Evolutionary conservation across 805 yeast genomes (phyloP), one percentile per base, ranked within the genome.

Genomic region (Dipodascopsis uninucleata): DNA sequence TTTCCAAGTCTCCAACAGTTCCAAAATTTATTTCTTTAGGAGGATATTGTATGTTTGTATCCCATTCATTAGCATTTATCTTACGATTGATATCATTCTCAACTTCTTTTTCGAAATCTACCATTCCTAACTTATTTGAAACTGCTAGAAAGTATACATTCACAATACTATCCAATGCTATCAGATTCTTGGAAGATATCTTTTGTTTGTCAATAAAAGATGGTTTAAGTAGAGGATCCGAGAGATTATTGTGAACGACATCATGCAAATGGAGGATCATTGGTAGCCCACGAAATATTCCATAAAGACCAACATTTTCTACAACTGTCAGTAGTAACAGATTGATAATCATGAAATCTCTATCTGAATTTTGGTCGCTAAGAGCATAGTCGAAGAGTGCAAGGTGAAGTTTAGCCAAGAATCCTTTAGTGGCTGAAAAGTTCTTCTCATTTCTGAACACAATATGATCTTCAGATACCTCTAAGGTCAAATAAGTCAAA

Each of bases 261-360:
- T 40, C 47, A 17, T 50, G 55, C 21, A 50, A 37, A 9, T 43
- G 39, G 36, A 53, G 28, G 10, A 51, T 25, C 49, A 51, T 47
- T 9, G 55, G 53, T 3, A 53, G 12, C 7, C 56, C 53, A 21
- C 43, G 42, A 14, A 43, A 21, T 16, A 48, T 32, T 3, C 47
- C 57, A 9, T 36, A 24, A 17, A 23, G 3, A 0, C 53, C 57
- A 9, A 51, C 39, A 23, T 36, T 20, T 12, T 37, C 29, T 29
- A 34, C 41, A 3, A 47, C 22, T 9, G 43, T 23, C 9, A 36
- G 25, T 25, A 55, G 28, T 4, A 48, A 9, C 5, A 31, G 28
- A 33, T 50, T 50, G 12, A 53, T 41, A 7, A 29, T 20, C 12
- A 31, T 38, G 57, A 59, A 58, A 57, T 62, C 61, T 52, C 36